Evolutionary conservation across 768 basidiomycete species (phyloP), one percentile per base, ranked within the genome.

Genomic region (Auriscalpium microsporum): DNA sequence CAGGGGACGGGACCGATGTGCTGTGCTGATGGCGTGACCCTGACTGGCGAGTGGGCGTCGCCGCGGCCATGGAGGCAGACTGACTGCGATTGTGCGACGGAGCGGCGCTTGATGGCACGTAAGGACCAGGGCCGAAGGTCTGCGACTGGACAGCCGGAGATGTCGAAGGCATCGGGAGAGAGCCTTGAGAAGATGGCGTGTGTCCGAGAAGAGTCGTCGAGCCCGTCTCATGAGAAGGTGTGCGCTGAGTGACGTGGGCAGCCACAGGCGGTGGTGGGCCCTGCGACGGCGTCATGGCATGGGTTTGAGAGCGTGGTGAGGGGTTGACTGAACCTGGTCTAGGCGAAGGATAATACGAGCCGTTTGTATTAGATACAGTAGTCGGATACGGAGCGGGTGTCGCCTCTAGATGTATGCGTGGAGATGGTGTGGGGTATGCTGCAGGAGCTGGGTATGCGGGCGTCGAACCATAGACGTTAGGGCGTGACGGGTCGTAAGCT

Each of bases 131-230:
- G 4, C n/a, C 45, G 3, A 45, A 44, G 34, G 17, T 50, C 36
- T 59, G 60, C 9, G 47, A 34, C n/a, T 61, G 60, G 23, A 40
- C 45, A 11, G 46, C 16, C 23, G 60, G 58, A 23, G 60, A 59
- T 40, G 38, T 53, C 1, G 50, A 47, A 17, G 37, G 57, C 38
- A 61, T 33, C 33, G 54, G 48, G 35, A 35, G 38, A 21, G 60
- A 60, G 7, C 53, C 58, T 38, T 61, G 60, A 19, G 60, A 61
- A 36, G 61, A 60, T 28, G 61, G 53, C 0, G 61, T 60, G 16
- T 60, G 58, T 6, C 61, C 61, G 21, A 62, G 21, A 40, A 62
- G 54, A 9, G 58, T 62, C n/a, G 61, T 62, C 13, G 61, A 62
- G 19, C 61, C 61, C 2, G 61, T 62, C 28, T 60, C 61, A 28